Evolutionary conservation across 2,329 filamentous ascomycete species (phyloP), one percentile per base, ranked within the genome.

Genomic region (Hymenoscyphus infarciens): DNA sequence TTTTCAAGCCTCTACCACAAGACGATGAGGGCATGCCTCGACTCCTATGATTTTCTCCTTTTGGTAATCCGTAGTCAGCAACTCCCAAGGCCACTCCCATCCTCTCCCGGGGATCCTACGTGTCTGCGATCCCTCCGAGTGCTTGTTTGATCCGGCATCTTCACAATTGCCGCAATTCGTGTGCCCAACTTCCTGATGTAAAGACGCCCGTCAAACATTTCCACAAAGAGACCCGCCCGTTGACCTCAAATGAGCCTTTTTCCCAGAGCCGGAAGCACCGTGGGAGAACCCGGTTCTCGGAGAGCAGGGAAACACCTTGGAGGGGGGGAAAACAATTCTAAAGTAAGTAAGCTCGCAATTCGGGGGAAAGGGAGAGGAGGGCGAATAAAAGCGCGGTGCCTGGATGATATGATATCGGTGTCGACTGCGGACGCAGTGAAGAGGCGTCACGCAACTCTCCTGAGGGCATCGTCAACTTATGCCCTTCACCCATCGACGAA

Each of bases 281-380:
- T 33, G 16, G 54, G 33, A 56, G 35, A 29, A 56, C 54, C 54
- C 54, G 54, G 54, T 56, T 56, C 54, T 56, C 54, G 54, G 54
- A n/a, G 25, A 22, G 19, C n/a, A 56, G 29, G 54, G 29, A 35
- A n/a, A 31, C n/a, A 13, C 27, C 29, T 35, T 33, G 53, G 25
- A 29, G 53, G 25, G 13, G 10, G 25, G 15, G 53, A 16, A 55
- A 55, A 16, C 25, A 56, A 33, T 35, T 56, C n/a, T n/a, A n/a
- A n/a, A n/a, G n/a, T n/a, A n/a, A n/a, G n/a, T n/a, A 15, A 29
- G 15, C 16, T 54, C 53, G 25, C 29, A 55, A 29, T 35, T 31
- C 19, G 42, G 10, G 33, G 33, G 10, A 3, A 10, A 11, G 33
- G 4, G 33, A 35, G 33, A 22, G 42, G n/a, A 49, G 42, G n/a